Evolutionary conservation across 192 early-diverging fungal species (phyloP), one percentile per base, ranked within the genome.

Genomic region (Ramicandelaber brevisporus): DNA sequence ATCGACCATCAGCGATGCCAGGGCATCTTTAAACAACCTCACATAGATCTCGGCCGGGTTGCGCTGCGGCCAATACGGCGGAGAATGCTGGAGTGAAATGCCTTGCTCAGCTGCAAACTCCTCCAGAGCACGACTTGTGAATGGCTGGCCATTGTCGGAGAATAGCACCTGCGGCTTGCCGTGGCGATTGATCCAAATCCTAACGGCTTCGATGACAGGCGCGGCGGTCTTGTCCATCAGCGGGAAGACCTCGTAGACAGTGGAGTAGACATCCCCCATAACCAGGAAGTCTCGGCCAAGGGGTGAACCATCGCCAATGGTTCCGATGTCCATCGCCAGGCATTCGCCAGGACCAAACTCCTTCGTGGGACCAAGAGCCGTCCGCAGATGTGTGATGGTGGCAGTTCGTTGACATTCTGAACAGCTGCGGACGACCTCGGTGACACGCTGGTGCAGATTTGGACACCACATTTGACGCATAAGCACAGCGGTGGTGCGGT

Each of bases 91-190:
- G 22, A 38, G 38, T 0, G n/a, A 19, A 0, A 51, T 20, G 13
- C 18, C 23, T 0, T 27, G 8, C 0, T 19, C 12, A 3, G 5
- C 10, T 3, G 41, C 8, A 28, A 37, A 44, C 0, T 29, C 9
- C 2, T 10, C 3, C 15, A 44, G 38, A 4, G 21, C 18, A 0
- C 21, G 15, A 0, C 31, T 36, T 6, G n/a, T 23, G 0, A 51
- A 30, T 22, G 31, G 34, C 1, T 21, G 26, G 7, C 31, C 38
- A 21, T 51, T 51, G 35, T 51, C 48, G 8, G 25, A 37, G 2
- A 42, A 34, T 18, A 51, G 10, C 6, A 13, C 1, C 4, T 4
- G n/a, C 0, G 38, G 42, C 1, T 14, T 14, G 7, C 42, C 38
- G 23, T 40, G 31, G 3, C 7, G 14, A 3, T 2, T 2, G n/a